A percentile compares a stretch with the other conserved stretches of the same genome.
phyloP scores from a whole-genome alignment of 148 eudicot species.

The Camellia granthamiana region DNA sequence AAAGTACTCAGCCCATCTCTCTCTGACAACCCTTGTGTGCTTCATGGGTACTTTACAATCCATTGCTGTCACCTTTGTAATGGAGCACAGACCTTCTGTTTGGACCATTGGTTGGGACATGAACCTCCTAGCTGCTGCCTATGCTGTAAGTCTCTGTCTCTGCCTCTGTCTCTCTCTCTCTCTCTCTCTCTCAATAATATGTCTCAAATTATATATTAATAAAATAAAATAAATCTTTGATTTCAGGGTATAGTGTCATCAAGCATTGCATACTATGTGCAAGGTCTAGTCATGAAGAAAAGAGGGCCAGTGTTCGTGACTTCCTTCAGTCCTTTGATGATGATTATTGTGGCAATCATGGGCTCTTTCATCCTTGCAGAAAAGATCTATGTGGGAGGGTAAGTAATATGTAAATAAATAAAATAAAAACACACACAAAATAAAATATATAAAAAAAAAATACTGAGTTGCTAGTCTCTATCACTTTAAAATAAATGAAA shows the following conservation, averaged over 20 bases:
- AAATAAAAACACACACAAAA: no score
- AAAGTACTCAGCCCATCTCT: slow-evolving; percentile 62
- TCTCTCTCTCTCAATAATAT: background rate
- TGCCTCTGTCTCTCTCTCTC: slow-evolving; percentile 7
- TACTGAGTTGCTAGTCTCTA: no score
- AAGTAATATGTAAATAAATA: background rate
- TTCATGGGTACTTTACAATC: slow-evolving; percentile 92
- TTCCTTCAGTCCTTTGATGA: slow-evolving; percentile 95
- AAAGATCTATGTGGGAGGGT: slow-evolving; percentile 85
- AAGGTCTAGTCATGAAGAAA: slow-evolving; percentile 88
- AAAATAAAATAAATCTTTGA: background rate
- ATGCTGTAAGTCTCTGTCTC: slow-evolving; percentile 55
- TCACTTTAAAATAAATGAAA: no score
- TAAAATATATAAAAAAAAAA: no score
- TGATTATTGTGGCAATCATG: slow-evolving; percentile 97
- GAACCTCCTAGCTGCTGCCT: slow-evolving; percentile 93
- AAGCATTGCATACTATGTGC: slow-evolving; percentile 85
- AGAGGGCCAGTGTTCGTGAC: slow-evolving; percentile 95
- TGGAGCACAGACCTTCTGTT: slow-evolving; percentile 68
- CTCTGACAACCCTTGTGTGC: slow-evolving; percentile 70
- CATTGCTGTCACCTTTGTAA: slow-evolving; percentile 66
- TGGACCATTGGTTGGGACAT: slow-evolving; percentile 90
- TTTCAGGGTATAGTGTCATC: slow-evolving; percentile 59
- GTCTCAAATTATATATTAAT: background rate
- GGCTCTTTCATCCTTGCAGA: slow-evolving; percentile 93